Percentiles rank a stretch among this genome's conserved stretches.
phyloP scores from a whole-genome alignment of 306 rosid species.

The Astragalus membranaceus region DNA sequence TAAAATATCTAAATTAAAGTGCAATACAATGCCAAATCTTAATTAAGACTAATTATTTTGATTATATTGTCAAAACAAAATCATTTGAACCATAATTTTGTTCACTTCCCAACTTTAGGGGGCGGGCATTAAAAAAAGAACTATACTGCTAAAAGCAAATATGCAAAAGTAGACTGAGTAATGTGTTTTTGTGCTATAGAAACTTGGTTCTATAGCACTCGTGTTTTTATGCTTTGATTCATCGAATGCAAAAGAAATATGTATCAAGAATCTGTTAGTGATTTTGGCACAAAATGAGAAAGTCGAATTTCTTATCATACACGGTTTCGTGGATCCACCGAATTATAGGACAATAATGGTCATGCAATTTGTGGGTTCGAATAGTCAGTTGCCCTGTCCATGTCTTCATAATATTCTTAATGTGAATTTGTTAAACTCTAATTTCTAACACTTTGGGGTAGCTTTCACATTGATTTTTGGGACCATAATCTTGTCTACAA shows the following conservation, averaged over 20 bases:
- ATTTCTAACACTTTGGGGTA: not conserved
- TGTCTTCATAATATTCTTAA: not conserved
- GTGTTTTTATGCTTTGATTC: slow-evolving; percentile 24
- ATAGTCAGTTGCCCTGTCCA: not conserved
- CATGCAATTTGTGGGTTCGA: not conserved
- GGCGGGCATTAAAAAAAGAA: too few relatives aligned
- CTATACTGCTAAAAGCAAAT: too few relatives aligned
- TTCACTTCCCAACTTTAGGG: too few relatives aligned
- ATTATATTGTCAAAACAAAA: too few relatives aligned
- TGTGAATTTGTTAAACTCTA: not conserved
- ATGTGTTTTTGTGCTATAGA: too few relatives aligned
- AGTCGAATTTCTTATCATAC: not conserved
- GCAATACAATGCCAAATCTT: too few relatives aligned
- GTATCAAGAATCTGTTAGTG: not conserved
- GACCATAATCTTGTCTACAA: not conserved
- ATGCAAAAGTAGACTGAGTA: too few relatives aligned
- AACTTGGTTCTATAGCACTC: too few relatives aligned
- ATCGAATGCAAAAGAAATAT: not conserved
- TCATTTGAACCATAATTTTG: too few relatives aligned
- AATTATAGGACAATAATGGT: not conserved
- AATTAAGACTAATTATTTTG: too few relatives aligned
- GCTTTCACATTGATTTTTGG: not conserved
- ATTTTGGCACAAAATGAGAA: not conserved
- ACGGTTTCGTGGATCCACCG: not conserved
- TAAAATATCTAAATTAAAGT: too few relatives aligned